phyloP scores from a whole-genome alignment of 305 asterid species.

The Fraxinus xanthoxyloides region DNA sequence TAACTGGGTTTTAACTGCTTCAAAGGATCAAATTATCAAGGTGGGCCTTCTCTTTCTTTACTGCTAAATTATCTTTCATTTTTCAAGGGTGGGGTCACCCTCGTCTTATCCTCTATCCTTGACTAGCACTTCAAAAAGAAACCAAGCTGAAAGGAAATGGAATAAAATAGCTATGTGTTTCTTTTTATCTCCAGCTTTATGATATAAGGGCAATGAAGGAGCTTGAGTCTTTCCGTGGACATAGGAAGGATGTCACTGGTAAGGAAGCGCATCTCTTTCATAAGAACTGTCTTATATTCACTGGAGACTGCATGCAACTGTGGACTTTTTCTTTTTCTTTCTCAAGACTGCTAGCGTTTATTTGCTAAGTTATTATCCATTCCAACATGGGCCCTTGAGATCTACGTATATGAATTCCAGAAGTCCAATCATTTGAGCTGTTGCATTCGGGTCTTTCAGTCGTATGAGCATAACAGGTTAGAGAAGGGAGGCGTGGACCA shows the following conservation, averaged over 20 bases:
- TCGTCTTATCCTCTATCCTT: constrained; percentile 1
- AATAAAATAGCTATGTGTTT: constrained; percentile 2
- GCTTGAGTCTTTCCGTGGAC: constrained; percentile 96
- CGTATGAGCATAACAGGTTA: neutral
- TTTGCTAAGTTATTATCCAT: constrained; percentile 16
- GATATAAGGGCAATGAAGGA: constrained; percentile 99
- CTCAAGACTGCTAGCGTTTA: constrained; percentile 12
- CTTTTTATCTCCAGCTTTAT: constrained; percentile 63
- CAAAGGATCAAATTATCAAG: constrained; percentile 98
- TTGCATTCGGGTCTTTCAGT: constrained; percentile 12
- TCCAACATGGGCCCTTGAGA: constrained; percentile 18
- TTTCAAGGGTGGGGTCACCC: constrained; percentile 15
- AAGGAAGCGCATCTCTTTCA: constrained; percentile 24
- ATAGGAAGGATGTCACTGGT: constrained; percentile 93
- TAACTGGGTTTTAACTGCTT: constrained; percentile 94
- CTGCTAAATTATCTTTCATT: constrained; percentile 19
- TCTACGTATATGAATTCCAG: constrained; percentile 6
- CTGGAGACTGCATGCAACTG: constrained; percentile 15
- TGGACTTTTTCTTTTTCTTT: constrained; percentile 2
- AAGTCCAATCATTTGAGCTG: constrained; percentile 6
- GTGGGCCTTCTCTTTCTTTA: constrained; percentile 33
- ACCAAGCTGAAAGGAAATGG: neutral
- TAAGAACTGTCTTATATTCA: constrained; percentile 14
- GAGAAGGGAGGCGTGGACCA: neutral
- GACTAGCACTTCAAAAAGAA: neutral